Evolutionary conservation across 768 basidiomycete genomes (phyloP).

Genomic region (Leccinum obscurum): DNA sequence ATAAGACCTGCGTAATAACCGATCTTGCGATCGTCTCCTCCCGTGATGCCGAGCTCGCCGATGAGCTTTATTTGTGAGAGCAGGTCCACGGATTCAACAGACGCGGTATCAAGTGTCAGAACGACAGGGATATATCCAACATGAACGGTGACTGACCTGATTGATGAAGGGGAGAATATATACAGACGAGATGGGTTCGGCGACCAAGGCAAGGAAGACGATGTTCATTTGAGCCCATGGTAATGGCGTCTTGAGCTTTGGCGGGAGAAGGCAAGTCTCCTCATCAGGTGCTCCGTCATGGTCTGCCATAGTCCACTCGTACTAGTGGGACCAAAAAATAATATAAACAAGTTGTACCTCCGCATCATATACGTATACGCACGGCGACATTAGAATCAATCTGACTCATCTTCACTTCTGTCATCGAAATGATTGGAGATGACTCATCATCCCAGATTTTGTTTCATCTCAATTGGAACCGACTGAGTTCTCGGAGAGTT

Average conservation of each 20-base stretch:
- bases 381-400: too few species aligned
- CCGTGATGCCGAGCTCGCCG: constrained; percentile 60
- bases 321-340: too few species aligned
- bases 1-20: constrained; percentile 67
- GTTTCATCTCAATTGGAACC: too few species aligned
- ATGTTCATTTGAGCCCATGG: constrained; percentile 52
- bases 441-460: too few species aligned
- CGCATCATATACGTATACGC: too few species aligned
- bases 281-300: constrained; percentile 44
- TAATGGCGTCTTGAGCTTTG: constrained; percentile 42
- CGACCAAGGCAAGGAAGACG: constrained; percentile 48
- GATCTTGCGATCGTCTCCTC: constrained; percentile 61
- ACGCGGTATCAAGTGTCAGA: not conserved
- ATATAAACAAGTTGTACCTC: too few species aligned
- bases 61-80: constrained; percentile 45
- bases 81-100: not conserved
- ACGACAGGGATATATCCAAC: not conserved
- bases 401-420: too few species aligned
- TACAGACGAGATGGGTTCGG: constrained; percentile 55
- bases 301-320: constrained; percentile 20
- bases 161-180: constrained; percentile 67
- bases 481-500: too few species aligned
- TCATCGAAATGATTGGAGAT: too few species aligned
- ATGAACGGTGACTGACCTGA: constrained; percentile 37
- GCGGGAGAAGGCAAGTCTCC: constrained; percentile 44